phyloP scores from a whole-genome alignment of 2,329 filamentous ascomycete genomes.

The Colletotrichum orchidophilum region DNA sequence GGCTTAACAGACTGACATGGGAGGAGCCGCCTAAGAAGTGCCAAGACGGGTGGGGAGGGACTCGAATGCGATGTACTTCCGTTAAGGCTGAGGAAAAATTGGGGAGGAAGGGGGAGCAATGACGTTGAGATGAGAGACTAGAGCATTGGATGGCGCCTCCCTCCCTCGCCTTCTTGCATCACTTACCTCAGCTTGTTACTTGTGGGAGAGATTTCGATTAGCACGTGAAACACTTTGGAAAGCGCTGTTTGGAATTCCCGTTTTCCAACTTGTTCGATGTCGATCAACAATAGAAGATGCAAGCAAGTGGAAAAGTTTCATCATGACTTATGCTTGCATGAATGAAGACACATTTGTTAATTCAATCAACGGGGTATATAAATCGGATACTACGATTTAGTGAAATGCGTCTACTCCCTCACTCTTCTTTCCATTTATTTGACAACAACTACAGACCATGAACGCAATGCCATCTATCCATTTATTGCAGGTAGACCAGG shows the following conservation, averaged over 20 bases:
- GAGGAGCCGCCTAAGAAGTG: neutral
- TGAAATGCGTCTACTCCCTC: neutral
- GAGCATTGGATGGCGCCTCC: neutral
- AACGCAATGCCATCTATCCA: neutral
- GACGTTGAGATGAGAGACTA: constrained; percentile 33
- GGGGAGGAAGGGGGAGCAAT: constrained; percentile 6
- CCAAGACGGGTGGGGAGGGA: neutral
- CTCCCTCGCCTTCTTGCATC: neutral
- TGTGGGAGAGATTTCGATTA: neutral
- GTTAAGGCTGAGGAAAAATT: constrained; percentile 9
- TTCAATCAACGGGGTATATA: neutral
- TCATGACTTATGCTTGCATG: neutral
- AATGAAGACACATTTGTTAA: neutral
- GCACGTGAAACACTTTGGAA: constrained; percentile 6
- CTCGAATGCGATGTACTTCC: neutral
- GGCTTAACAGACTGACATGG: neutral
- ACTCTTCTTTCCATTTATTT: neutral
- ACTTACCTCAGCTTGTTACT: constrained; percentile 1
- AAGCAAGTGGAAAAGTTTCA: neutral
- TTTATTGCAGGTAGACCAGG: constrained; percentile 15
- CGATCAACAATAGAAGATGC: neutral
- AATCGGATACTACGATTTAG: neutral
- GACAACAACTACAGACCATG: neutral
- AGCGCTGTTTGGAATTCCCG: neutral
- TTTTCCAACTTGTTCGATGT: neutral